phyloP scores from a whole-genome alignment of 78 protist genomes.

The Chrysochromulina tobinii region DNA sequence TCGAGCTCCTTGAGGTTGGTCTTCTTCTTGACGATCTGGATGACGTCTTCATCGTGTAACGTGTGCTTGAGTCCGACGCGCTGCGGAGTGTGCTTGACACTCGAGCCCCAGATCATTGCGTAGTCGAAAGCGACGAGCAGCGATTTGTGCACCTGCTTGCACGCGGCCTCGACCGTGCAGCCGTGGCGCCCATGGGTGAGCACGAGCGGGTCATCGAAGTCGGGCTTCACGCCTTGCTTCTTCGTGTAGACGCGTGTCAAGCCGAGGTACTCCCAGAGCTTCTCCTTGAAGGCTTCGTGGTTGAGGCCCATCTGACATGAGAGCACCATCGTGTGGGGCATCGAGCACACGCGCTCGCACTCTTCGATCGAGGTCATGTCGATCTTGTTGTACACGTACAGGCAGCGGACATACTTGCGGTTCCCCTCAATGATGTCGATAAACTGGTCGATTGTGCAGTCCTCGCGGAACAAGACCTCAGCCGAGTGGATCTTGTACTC shows the following conservation, averaged over 20 bases:
- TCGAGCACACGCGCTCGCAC: not conserved
- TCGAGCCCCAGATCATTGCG: slow-evolving; percentile 66
- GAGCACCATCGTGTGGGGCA: slow-evolving; percentile 20
- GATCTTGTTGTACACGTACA: too few relatives aligned
- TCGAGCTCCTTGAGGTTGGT: not conserved
- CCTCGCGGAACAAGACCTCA: too few relatives aligned
- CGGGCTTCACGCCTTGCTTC: slow-evolving; percentile 55
- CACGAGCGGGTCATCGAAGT: slow-evolving; percentile 63
- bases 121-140: not conserved
- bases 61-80: slow-evolving; percentile 60
- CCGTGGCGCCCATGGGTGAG: slow-evolving; percentile 30
- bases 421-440: too few relatives aligned
- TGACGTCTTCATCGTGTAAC: slow-evolving; percentile 80
- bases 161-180: slow-evolving; percentile 27
- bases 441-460: too few relatives aligned
- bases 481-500: too few relatives aligned
- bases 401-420: too few relatives aligned
- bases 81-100: slow-evolving; percentile 76
- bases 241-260: slow-evolving; percentile 82
- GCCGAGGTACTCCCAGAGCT: not conserved
- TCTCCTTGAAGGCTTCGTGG: too few relatives aligned
- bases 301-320: slow-evolving; percentile 35
- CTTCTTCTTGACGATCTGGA: slow-evolving; percentile 52
- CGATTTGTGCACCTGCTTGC: slow-evolving; percentile 13
- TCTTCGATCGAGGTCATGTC: slow-evolving; percentile 18